These are phyloP conservation scores for Cicer judaicum DNA, from an alignment of 306 rosid species.

Conservation along the genomic window DNA sequence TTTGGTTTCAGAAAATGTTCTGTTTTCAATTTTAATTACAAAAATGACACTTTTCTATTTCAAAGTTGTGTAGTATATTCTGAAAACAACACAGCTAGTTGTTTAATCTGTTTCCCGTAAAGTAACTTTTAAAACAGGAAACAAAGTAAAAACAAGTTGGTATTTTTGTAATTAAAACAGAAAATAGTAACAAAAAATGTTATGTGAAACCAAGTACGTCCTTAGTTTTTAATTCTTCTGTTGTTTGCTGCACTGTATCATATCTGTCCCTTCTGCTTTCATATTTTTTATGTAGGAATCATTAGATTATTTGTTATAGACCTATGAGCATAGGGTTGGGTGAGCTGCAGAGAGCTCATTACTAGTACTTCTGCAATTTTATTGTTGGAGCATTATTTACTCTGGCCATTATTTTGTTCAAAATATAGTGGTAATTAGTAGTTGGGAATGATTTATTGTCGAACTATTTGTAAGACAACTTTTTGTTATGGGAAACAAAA, in stretches of 20 bases:
- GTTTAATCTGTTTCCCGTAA: background rate
- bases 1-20: background rate
- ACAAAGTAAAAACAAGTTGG: background rate
- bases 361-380: background rate
- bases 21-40: background rate
- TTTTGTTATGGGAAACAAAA: background rate
- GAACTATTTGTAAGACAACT: background rate
- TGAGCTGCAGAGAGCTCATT: constrained; percentile 23
- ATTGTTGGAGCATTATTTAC: background rate
- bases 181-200: background rate
- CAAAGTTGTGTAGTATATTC: background rate
- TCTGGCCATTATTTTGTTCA: constrained; percentile 8
- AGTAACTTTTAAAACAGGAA: background rate
- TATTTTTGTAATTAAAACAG: background rate
- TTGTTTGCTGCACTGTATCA: background rate
- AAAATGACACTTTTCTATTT: background rate
- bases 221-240: background rate
- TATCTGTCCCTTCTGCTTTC: constrained; percentile 23
- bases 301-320: background rate
- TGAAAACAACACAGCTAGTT: background rate
- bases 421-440: background rate
- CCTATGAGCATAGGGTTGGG: background rate
- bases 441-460: constrained; percentile 9
- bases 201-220: background rate
- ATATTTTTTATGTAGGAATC: background rate